A percentile compares a stretch with the other conserved stretches of the same genome.
Evolutionary conservation across 495 filamentous ascomycete species (phyloP).

Genomic region (Aspergillus avenaceus): DNA sequence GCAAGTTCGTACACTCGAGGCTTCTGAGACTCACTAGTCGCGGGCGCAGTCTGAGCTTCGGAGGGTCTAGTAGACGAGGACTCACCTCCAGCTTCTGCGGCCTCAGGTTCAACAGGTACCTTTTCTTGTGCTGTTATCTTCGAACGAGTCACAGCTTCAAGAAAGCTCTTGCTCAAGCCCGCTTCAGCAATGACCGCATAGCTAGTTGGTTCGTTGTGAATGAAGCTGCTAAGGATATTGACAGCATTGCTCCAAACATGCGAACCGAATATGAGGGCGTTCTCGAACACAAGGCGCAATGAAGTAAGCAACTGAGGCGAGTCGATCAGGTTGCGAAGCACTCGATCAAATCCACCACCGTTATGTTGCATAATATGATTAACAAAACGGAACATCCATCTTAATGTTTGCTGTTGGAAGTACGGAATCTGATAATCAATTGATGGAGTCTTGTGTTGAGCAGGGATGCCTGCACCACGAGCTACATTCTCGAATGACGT

Average conservation of each 20-base stretch:
- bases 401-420: constrained; percentile 85
- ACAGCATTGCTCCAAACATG: constrained; percentile 91
- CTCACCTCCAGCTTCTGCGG: constrained; percentile 24
- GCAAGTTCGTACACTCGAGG: constrained; percentile 31
- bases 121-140: constrained; percentile 31
- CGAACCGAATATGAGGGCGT: constrained; percentile 75
- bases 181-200: constrained; percentile 94
- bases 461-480: constrained; percentile 67
- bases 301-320: constrained; percentile 77
- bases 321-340: constrained; percentile 90
- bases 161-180: constrained; percentile 76
- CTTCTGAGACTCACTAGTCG: constrained; percentile 18
- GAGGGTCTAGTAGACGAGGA: constrained; percentile 16
- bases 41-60: constrained; percentile 9
- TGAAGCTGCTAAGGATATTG: constrained; percentile 88
- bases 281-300: constrained; percentile 75
- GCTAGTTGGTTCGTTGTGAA: constrained; percentile 98
- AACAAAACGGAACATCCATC: constrained; percentile 92
- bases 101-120: constrained; percentile 25
- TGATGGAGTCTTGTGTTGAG: constrained; percentile 70
- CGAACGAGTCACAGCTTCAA: constrained; percentile 70
- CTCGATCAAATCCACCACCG: constrained; percentile 79
- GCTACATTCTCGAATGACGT: constrained; percentile 60
- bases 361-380: constrained; percentile 89
- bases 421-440: constrained; percentile 92